These are phyloP conservation scores for Trypanosoma avium DNA, from an alignment of 208 protist genomes.

Conservation along the genomic window DNA sequence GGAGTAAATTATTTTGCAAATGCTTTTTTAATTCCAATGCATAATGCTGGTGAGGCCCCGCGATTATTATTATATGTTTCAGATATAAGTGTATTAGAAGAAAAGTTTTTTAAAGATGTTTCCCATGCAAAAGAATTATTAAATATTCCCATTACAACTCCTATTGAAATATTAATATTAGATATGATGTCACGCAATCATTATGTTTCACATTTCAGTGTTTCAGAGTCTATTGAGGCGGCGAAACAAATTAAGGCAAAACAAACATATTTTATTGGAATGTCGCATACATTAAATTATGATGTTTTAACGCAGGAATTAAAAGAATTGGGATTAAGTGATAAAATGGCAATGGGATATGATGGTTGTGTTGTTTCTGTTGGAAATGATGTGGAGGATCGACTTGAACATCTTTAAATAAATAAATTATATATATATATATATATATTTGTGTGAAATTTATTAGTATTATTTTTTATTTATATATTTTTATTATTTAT, in stretches of 20 bases:
- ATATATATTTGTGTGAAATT: too few species aligned
- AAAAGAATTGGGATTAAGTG: slow-evolving; percentile 20
- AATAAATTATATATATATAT: too few species aligned
- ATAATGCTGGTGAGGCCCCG: slow-evolving; percentile 13
- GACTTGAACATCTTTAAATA: too few species aligned
- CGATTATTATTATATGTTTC: slow-evolving; percentile 51
- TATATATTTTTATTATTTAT: too few species aligned
- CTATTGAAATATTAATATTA: slow-evolving; percentile 44
- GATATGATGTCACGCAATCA: slow-evolving; percentile 44
- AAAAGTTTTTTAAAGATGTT: slow-evolving; percentile 23
- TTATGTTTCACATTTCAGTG: slow-evolving; percentile 49
- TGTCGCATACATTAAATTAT: slow-evolving; percentile 55
- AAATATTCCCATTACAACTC: not conserved
- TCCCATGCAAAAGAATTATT: slow-evolving; percentile 27
- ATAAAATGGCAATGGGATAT: slow-evolving; percentile 44
- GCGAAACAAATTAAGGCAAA: slow-evolving; percentile 32
- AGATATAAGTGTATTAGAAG: slow-evolving; percentile 47
- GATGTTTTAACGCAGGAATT: slow-evolving; percentile 30
- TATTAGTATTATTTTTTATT: too few species aligned
- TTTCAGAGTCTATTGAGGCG: slow-evolving; percentile 33
- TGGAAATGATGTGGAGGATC: not conserved
- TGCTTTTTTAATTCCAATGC: slow-evolving; percentile 50
- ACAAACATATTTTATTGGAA: slow-evolving; percentile 60
- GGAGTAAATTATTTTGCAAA: slow-evolving; percentile 46
- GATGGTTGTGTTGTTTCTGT: slow-evolving; percentile 53